A percentile compares a stretch with the other conserved stretches of the same genome.
These are phyloP conservation scores for Hypomyces perniciosus DNA, from an alignment of 2,329 filamentous ascomycete species.

Conservation along the genomic window DNA sequence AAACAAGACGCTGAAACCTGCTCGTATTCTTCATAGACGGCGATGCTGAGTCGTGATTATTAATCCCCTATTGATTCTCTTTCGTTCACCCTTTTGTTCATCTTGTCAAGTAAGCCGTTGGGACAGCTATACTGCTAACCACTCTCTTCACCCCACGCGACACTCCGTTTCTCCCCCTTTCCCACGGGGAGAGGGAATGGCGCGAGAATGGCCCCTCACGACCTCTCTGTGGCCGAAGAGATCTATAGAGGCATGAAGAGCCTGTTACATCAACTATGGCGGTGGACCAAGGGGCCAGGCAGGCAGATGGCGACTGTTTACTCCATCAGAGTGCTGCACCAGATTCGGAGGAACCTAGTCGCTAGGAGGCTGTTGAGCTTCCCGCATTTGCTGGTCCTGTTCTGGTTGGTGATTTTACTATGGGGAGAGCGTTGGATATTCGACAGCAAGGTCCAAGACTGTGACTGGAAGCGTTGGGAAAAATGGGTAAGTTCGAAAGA, in stretches of 20 bases:
- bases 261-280: conserved; percentile 28
- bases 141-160: neutral
- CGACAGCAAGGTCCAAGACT: conserved; percentile 60
- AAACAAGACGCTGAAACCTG: too few relatives aligned
- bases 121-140: too few relatives aligned
- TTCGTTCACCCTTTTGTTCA: neutral
- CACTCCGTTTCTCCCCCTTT: neutral
- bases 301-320: conserved; percentile 29
- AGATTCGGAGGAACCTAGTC: conserved; percentile 38
- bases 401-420: conserved; percentile 74
- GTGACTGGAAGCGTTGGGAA: conserved; percentile 86
- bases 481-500: conserved; percentile 63
- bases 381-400: conserved; percentile 58
- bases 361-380: conserved; percentile 52
- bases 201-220: conserved; percentile 23
- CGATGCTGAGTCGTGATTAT: too few relatives aligned
- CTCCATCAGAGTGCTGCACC: conserved; percentile 22
- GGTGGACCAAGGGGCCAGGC: conserved; percentile 39
- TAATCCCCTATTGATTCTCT: neutral
- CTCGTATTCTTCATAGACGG: too few relatives aligned
- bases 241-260: conserved; percentile 18
- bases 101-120: too few relatives aligned
- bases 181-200: conserved; percentile 21
- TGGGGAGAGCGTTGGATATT: conserved; percentile 84
- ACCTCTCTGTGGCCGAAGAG: conserved; percentile 20